Conservation (phyloP, 2,329 filamentous ascomycete genomes). For the Fusarium dimerum region DNA sequence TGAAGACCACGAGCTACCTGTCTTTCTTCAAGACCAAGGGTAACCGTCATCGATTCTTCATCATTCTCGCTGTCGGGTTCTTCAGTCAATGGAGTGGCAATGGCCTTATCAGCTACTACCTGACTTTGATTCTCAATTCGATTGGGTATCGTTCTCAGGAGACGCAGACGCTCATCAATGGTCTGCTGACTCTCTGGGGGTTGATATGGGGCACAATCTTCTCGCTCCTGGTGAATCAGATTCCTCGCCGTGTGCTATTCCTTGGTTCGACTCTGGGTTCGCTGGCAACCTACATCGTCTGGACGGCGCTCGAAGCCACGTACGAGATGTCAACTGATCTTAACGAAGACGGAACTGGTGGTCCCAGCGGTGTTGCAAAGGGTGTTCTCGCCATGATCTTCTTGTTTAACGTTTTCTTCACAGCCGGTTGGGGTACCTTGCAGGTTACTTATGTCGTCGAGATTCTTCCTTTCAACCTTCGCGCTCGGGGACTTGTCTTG, state of each 20-base stretch:
- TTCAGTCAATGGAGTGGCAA: constrained; percentile 29
- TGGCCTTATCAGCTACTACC: constrained; percentile 37
- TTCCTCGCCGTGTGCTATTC: no score
- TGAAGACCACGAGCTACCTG: constrained; percentile 10
- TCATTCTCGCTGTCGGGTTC: constrained; percentile 27
- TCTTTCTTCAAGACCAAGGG: constrained; percentile 24
- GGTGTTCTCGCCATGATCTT: constrained; percentile 39
- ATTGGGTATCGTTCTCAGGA: constrained; percentile 39
- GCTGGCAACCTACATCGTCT: no score
- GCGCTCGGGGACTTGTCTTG: constrained; percentile 19
- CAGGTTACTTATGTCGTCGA: constrained; percentile 30
- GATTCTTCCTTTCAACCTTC: constrained; percentile 26
- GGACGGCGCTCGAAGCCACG: no score
- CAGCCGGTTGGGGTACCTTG: constrained; percentile 33
- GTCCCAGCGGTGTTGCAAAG: constrained; percentile 4
- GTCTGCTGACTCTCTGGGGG: constrained; percentile 31
- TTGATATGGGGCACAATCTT: constrained; percentile 24
- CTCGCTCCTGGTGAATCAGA: no score
- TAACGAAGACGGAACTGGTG: no score
- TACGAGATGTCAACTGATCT: no score
- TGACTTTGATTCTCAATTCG: constrained; percentile 37
- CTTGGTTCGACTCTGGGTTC: no score
- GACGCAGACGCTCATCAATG: constrained; percentile 31
- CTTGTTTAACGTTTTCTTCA: constrained; percentile 38
- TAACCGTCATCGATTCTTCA: constrained; percentile 31